Percentiles rank a stretch among this genome's conserved stretches.
These are phyloP conservation scores for Mycosphaerella arachidis DNA, from an alignment of 2,329 filamentous ascomycete species.

Conservation along the genomic window DNA sequence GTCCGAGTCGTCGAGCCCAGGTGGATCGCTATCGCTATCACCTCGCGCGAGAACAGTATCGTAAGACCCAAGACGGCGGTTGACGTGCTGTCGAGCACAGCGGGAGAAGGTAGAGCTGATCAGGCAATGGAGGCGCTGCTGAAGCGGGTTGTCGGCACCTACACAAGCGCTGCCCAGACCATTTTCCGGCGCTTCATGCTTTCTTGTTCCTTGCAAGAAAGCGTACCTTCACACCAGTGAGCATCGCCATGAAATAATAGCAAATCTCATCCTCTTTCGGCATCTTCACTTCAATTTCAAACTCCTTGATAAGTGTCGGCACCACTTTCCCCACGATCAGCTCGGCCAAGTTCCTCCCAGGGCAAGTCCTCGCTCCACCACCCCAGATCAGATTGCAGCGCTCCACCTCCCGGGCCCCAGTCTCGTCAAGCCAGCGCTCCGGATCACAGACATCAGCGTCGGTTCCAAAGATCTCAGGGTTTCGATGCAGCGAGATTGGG, in stretches of 20 bases:
- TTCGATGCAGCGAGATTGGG: constrained; percentile 33
- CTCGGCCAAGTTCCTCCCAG: constrained; percentile 23
- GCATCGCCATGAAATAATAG: constrained; percentile 9
- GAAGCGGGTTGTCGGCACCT: too few relatives aligned
- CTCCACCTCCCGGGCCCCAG: constrained; percentile 16
- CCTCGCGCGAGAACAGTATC: too few relatives aligned
- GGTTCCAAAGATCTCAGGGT: constrained; percentile 30
- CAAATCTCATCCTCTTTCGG: constrained; percentile 11
- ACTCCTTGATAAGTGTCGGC: constrained; percentile 9
- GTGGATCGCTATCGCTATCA: too few relatives aligned
- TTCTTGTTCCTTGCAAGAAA: not conserved
- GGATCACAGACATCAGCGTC: constrained; percentile 34
- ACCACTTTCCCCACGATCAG: constrained; percentile 26
- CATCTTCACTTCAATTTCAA: constrained; percentile 10
- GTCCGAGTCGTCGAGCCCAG: too few relatives aligned
- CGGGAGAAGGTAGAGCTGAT: too few relatives aligned
- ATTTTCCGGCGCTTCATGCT: too few relatives aligned
- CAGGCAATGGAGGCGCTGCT: too few relatives aligned
- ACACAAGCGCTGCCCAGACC: too few relatives aligned
- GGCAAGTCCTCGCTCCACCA: constrained; percentile 22
- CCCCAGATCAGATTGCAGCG: constrained; percentile 19
- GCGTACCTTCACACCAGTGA: not conserved
- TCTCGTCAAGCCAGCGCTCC: constrained; percentile 32
- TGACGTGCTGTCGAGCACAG: too few relatives aligned
- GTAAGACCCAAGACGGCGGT: too few relatives aligned